A percentile compares a stretch with the other conserved stretches of the same genome.
These are phyloP conservation scores for Solanum chmielewskii DNA, from an alignment of 257 asterid genomes.

Conservation along the genomic window DNA sequence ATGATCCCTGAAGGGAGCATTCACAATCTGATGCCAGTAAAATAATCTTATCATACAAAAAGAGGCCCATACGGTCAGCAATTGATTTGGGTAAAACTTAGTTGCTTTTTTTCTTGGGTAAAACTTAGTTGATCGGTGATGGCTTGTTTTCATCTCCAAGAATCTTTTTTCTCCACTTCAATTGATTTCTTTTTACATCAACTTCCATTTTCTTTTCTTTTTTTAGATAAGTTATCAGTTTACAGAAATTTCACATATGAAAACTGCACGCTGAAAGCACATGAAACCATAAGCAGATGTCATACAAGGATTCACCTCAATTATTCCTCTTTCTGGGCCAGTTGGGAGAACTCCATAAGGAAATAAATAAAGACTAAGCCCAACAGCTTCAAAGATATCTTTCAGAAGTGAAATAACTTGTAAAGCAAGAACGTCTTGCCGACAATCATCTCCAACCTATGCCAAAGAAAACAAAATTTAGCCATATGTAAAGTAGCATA, in stretches of 20 bases:
- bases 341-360: constrained; percentile 99
- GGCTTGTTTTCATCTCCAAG: not conserved
- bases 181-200: not conserved
- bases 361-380: constrained; percentile 72
- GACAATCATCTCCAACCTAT: constrained; percentile 99
- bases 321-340: constrained; percentile 94
- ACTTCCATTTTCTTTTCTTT: not conserved
- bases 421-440: constrained; percentile 96
- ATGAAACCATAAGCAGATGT: not conserved
- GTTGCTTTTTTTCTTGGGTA: not conserved
- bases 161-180: not conserved
- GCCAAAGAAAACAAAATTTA: constrained; percentile 15
- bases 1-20: not conserved
- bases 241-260: not conserved
- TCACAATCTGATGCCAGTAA: not conserved
- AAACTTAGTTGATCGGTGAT: not conserved
- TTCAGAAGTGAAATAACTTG: constrained; percentile 96
- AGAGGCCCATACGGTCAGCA: not conserved
- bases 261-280: not conserved
- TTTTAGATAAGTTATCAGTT: not conserved
- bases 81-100: not conserved
- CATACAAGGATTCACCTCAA: constrained; percentile 50
- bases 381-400: constrained; percentile 87
- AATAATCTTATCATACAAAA: not conserved
- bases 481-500: constrained; percentile 4